phyloP scores from a whole-genome alignment of 352 stramenopile species.

The Phytophthora pisi region DNA sequence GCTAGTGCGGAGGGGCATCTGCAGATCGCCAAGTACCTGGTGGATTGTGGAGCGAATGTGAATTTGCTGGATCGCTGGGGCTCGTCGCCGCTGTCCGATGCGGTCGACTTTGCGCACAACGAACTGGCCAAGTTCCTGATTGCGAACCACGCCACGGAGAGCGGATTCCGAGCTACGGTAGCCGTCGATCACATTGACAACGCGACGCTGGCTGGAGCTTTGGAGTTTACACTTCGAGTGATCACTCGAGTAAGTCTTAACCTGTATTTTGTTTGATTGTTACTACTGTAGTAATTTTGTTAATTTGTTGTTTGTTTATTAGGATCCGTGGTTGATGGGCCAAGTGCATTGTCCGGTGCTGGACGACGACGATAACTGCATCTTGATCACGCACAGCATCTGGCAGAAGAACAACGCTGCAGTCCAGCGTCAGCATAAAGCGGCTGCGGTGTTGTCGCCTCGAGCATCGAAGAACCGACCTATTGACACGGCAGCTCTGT shows the following conservation, averaged over 20 bases:
- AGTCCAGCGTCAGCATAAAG: conserved; percentile 8
- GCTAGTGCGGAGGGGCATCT: conserved; percentile 73
- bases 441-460: conserved; percentile 24
- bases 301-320: conserved; percentile 7
- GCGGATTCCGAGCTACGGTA: conserved; percentile 59
- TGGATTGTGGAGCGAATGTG: conserved; percentile 74
- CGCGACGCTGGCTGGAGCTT: conserved; percentile 52
- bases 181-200: conserved; percentile 69
- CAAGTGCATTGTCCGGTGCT: conserved; percentile 76
- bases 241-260: conserved; percentile 53
- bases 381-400: conserved; percentile 70
- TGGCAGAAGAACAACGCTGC: conserved; percentile 60
- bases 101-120: conserved; percentile 82
- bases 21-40: conserved; percentile 62
- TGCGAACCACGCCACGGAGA: conserved; percentile 66
- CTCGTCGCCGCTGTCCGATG: conserved; percentile 74
- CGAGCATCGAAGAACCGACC: conserved; percentile 27
- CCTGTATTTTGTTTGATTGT: not conserved
- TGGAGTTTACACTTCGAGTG: conserved; percentile 74
- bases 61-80: conserved; percentile 84
- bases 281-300: not conserved
- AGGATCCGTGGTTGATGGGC: conserved; percentile 76
- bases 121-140: conserved; percentile 71
- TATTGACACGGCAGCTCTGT: conserved; percentile 37
- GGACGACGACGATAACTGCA: conserved; percentile 62